Conservation (phyloP, 306 rosid species). For the Casuarina cunninghamiana region DNA sequence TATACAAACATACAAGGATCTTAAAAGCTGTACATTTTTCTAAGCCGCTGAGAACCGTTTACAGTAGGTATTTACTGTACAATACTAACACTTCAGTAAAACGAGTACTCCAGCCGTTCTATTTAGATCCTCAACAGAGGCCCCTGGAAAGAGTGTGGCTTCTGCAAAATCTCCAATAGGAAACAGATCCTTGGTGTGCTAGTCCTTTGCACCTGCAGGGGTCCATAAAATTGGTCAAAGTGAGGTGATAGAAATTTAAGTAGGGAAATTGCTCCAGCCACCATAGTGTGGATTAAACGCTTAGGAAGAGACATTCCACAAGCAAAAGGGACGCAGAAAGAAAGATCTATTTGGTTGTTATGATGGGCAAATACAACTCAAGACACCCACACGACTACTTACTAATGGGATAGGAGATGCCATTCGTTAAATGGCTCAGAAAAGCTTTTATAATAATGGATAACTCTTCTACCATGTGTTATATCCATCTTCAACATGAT, state of each 20-base stretch:
- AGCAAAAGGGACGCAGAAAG: background rate
- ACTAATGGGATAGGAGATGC: background rate
- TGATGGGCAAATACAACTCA: background rate
- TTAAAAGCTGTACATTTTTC: constrained; percentile 25
- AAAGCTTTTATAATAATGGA: background rate
- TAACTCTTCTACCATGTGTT: background rate
- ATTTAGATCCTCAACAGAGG: background rate
- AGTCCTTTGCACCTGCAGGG: background rate
- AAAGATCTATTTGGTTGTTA: background rate
- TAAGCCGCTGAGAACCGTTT: background rate
- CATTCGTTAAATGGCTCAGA: background rate
- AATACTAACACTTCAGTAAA: background rate
- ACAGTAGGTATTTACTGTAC: background rate
- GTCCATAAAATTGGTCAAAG: background rate
- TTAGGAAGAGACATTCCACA: background rate
- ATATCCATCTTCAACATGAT: background rate
- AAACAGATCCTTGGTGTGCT: background rate
- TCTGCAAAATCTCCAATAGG: background rate
- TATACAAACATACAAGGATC: constrained; percentile 9
- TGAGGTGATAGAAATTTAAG: background rate
- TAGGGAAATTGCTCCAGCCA: background rate
- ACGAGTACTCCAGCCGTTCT: background rate
- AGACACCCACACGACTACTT: background rate
- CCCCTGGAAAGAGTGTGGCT: background rate
- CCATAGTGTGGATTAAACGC: background rate